Evolutionary conservation across 768 basidiomycete species (phyloP), one percentile per base, ranked within the genome.

Genomic region (Pulveroboletus sp.): DNA sequence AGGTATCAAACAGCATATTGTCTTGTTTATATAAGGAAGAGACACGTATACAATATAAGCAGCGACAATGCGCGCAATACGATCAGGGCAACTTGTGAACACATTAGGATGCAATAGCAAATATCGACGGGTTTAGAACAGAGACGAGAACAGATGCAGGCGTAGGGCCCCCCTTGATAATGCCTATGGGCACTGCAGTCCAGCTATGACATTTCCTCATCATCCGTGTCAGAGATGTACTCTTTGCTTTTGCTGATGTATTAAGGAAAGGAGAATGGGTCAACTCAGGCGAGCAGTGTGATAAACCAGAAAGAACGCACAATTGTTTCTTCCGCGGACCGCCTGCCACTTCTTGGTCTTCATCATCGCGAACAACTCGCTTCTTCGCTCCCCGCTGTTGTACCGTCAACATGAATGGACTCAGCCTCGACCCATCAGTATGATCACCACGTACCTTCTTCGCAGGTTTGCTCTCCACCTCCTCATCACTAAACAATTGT

Each of bases 181-280:
- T 21, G 21, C 21, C 21, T 21, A 21, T 21, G 21, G 21, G 21
- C 21, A 21, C 21, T 21, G 21, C 21, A 21, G 21, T 4, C 21
- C 21, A 21, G 39, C 75, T 71, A 85, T 63, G 78, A 73, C 83
- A 84, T 85, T 46, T 66, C 64, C 43, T 88, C 87, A 27, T 89
- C 91, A 63, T 93, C 92, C 3, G 89, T 90, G 64, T 93, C 90
- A 7, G 86, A 86, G 43, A 95, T 80, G 67, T 83, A 78, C 59
- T 84, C 92, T 68, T 90, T 92, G 62, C 89, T 93, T 76, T 93
- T 94, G 63, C 92, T 93, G 44, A 21, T 2, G 21, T 21, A 21
- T 21, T 21, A 54, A 18, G 38, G 55, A 27, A 27, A 33, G 38
- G n/a, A 24, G 8, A 54, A 43, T 53, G 38, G 44, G 38, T 47